A percentile compares a stretch with the other conserved stretches of the same genome.
These are phyloP conservation scores for Debaryomyces maramus DNA, from an alignment of 805 yeast species.

Conservation along the genomic window DNA sequence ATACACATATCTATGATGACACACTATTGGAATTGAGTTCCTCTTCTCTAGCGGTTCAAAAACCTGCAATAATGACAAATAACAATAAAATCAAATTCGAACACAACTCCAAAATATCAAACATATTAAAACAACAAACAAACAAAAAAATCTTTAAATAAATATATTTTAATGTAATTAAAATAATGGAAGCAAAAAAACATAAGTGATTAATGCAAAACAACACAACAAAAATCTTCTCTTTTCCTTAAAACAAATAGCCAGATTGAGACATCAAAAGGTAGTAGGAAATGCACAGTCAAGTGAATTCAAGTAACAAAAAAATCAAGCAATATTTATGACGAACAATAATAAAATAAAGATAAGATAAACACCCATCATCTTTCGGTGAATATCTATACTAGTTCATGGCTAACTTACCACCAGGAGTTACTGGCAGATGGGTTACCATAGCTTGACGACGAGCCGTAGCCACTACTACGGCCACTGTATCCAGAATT, in stretches of 20 bases:
- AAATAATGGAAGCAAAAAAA: conserved; percentile 16
- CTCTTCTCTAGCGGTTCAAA: conserved; percentile 1
- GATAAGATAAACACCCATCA: conserved; percentile 13
- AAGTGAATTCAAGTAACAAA: conserved; percentile 11
- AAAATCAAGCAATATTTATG: conserved; percentile 16
- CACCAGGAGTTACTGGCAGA: conserved; percentile 42
- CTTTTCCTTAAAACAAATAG: conserved; percentile 18
- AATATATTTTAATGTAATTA: conserved; percentile 10
- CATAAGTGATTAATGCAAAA: conserved; percentile 26
- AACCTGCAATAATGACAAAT: conserved; percentile 1
- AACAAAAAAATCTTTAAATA: conserved; percentile 15
- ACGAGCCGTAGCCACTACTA: conserved; percentile 18
- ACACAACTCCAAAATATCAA: conserved; percentile 6
- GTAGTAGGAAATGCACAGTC: conserved; percentile 15
- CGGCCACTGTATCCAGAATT: conserved; percentile 13
- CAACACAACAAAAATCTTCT: conserved; percentile 18
- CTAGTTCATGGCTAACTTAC: conserved; percentile 18
- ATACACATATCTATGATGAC: neutral
- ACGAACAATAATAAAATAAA: conserved; percentile 6
- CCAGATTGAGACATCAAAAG: conserved; percentile 28
- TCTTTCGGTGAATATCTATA: neutral
- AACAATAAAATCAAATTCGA: conserved; percentile 7
- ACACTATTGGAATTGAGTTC: conserved; percentile 3
- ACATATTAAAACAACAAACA: conserved; percentile 13
- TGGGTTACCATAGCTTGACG: conserved; percentile 38